Evolutionary conservation across 805 yeast species (phyloP).

Genomic region (Cyberlindnera sargentensis): DNA sequence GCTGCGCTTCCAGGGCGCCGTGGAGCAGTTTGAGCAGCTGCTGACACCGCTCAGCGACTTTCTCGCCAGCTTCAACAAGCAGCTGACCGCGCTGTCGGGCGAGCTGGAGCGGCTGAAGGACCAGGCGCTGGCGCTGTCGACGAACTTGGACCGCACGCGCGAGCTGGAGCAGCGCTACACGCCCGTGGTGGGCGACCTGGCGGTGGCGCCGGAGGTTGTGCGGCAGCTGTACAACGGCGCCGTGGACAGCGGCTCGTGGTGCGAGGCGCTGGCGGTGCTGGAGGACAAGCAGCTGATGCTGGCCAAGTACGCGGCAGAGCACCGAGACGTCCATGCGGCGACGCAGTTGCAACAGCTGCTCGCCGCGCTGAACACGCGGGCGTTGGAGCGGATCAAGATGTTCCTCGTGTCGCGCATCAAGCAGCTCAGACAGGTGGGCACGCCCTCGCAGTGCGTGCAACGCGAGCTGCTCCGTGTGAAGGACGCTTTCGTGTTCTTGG

Average conservation of each 20-base stretch:
- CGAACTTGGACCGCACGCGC: conserved; percentile 41
- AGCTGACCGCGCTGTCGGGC: conserved; percentile 45
- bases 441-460: conserved; percentile 74
- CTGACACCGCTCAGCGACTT: conserved; percentile 45
- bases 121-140: conserved; percentile 42
- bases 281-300: conserved; percentile 54
- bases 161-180: conserved; percentile 46
- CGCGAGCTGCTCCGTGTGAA: conserved; percentile 53
- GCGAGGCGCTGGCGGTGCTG: conserved; percentile 52
- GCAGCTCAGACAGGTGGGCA: conserved; percentile 49
- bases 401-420: conserved; percentile 60
- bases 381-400: conserved; percentile 71
- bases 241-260: conserved; percentile 50
- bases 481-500: conserved; percentile 54
- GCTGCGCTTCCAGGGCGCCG: conserved; percentile 10
- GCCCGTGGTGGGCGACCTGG: conserved; percentile 69
- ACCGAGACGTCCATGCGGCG: conserved; percentile 16
- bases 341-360: conserved; percentile 27
- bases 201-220: conserved; percentile 69
- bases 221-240: conserved; percentile 50
- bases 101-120: conserved; percentile 57
- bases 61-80: conserved; percentile 48
- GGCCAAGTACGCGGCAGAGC: conserved; percentile 28
- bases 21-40: conserved; percentile 19
- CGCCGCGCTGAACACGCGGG: conserved; percentile 49